Conservation (phyloP, 805 yeast species). For the Candida railenensis region DNA sequence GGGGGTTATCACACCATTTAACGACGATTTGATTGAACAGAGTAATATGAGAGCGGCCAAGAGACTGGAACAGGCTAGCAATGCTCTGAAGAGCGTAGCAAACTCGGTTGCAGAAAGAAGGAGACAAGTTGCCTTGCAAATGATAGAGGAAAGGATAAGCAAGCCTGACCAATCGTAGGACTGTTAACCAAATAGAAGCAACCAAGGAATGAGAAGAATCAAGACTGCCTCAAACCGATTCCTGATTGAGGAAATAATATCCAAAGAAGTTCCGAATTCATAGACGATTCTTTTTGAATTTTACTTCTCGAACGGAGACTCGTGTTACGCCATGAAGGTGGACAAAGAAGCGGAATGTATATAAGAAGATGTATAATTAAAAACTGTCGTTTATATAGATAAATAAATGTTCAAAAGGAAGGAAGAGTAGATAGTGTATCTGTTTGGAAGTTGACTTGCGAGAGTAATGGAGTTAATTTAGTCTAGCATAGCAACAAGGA, state of each 20-base stretch:
- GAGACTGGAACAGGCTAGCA: conserved; percentile 51
- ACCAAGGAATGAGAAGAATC: too few species aligned
- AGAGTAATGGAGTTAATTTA: too few species aligned
- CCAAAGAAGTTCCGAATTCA: too few species aligned
- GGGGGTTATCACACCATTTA: conserved; percentile 59
- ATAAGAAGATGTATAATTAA: neutral
- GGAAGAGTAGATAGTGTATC: neutral
- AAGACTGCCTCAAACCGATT: too few species aligned
- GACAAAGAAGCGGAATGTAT: neutral
- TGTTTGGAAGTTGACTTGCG: too few species aligned
- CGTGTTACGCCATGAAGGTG: too few species aligned
- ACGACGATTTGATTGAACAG: conserved; percentile 67
- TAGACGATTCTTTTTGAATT: too few species aligned
- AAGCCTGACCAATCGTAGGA: conserved; percentile 13
- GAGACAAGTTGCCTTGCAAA: conserved; percentile 74
- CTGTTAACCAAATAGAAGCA: neutral
- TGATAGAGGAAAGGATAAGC: conserved; percentile 62
- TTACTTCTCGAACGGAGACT: too few species aligned
- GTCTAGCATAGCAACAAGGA: too few species aligned
- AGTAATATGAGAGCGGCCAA: conserved; percentile 70
- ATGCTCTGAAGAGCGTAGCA: conserved; percentile 37
- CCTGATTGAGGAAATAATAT: too few species aligned
- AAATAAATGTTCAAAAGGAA: neutral
- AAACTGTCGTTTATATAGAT: neutral
- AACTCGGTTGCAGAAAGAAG: conserved; percentile 68